These are phyloP conservation scores for Allium sativum DNA, from an alignment of 106 monocot genomes.

Conservation along the genomic window DNA sequence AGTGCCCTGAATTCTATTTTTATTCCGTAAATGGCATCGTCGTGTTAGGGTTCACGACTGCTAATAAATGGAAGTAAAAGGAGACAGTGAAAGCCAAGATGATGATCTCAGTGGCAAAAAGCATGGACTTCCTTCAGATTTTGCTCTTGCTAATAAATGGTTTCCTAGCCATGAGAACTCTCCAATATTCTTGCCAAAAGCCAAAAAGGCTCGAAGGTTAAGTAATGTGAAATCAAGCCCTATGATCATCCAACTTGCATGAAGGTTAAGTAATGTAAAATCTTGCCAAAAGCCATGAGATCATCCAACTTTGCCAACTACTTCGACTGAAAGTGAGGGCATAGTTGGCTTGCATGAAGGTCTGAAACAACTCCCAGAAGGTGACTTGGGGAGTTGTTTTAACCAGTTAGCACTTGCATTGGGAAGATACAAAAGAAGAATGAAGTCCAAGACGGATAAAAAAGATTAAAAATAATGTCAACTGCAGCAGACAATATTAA, in stretches of 20 bases:
- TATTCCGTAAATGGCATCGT: no score
- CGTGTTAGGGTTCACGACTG: no score
- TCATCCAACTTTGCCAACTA: conserved; percentile 9
- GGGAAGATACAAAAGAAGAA: conserved; percentile 31
- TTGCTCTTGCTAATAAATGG: no score
- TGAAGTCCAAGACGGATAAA: conserved; percentile 28
- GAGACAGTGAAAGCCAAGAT: conserved; percentile 13
- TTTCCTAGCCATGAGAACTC: conserved; percentile 16
- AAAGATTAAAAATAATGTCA: conserved; percentile 42
- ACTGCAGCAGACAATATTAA: conserved; percentile 25
- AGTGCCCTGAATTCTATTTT: no score
- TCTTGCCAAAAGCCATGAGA: no score
- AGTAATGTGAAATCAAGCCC: conserved; percentile 15
- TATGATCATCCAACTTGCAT: no score
- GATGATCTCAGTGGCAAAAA: conserved; percentile 21
- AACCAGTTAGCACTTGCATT: conserved; percentile 29
- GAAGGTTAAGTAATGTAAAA: no score
- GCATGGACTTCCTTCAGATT: conserved; percentile 2
- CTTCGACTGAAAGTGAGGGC: conserved; percentile 25
- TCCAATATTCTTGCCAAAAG: conserved; percentile 9
- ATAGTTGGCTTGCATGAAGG: conserved; percentile 12
- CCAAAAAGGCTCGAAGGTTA: conserved; percentile 15
- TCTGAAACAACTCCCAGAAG: conserved; percentile 35
- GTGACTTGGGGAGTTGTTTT: conserved; percentile 48
- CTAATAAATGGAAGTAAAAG: conserved; percentile 1